These are phyloP conservation scores for Luffa acutangula DNA, from an alignment of 306 rosid species.

Conservation along the genomic window DNA sequence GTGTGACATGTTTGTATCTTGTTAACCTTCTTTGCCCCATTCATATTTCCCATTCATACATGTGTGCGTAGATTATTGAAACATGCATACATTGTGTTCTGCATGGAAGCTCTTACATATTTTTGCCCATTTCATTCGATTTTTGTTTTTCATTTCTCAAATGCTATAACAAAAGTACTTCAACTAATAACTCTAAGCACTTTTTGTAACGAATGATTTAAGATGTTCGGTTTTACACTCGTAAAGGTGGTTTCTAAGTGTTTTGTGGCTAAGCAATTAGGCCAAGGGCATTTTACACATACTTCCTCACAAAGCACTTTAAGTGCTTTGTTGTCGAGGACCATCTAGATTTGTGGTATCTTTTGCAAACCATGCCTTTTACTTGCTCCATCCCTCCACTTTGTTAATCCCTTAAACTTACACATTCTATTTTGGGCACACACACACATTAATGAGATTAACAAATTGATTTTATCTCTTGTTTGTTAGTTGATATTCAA, in stretches of 20 bases:
- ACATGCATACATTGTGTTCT: not conserved
- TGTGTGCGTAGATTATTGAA: not conserved
- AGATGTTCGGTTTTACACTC: not conserved
- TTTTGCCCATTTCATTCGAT: not conserved
- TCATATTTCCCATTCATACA: not conserved
- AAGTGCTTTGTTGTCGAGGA: not conserved
- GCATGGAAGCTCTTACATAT: not conserved
- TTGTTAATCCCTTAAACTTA: not conserved
- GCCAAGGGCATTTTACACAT: not conserved
- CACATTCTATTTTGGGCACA: not conserved
- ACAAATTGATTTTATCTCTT: not conserved
- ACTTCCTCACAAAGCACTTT: not conserved
- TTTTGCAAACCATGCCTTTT: conserved; percentile 1
- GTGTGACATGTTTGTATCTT: not conserved
- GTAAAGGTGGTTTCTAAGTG: not conserved
- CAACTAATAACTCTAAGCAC: not conserved
- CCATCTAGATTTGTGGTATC: conserved; percentile 81
- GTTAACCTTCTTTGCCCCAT: not conserved
- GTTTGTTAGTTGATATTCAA: not conserved
- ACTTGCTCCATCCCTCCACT: not conserved
- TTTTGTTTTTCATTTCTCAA: not conserved
- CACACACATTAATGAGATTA: not conserved
- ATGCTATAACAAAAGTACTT: not conserved
- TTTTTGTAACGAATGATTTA: not conserved
- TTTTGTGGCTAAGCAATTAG: not conserved